Evolutionary conservation across 2,329 filamentous ascomycete species (phyloP), one percentile per base, ranked within the genome.

Genomic region (Cordyceps pruinosa): DNA sequence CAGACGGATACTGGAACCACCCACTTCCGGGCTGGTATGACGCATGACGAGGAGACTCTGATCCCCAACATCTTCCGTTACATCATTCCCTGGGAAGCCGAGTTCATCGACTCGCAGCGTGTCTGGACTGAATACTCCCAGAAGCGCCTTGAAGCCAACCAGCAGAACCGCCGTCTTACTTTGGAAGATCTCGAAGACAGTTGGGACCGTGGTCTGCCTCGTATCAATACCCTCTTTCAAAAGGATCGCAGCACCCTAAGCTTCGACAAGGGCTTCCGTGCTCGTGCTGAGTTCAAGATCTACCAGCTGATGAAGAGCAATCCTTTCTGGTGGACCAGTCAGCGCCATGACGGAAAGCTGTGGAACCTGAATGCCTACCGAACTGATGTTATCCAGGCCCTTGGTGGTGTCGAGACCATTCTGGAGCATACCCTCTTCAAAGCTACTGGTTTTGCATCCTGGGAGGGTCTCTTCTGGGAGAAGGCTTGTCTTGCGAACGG

Each of bases 121-220:
- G 94, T 99, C 1, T 99, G 94, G 94, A 97, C 94, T 26, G 94
- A 99, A 66, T 99, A 99, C 69, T 97, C 93, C 0, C 94, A 99
- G 75, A 99, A 99, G 78, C 87, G 94, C 47, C 81, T 95, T 62
- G 94, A 99, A 70, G 95, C 94, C 21, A 96, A 97, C 67, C 93
- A 97, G 66, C 94, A 99, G 71, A 99, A 99, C 66, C 87, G 94
- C 58, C 86, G 94, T 63, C 77, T 99, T 47, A 99, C 94, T 0
- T 80, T 99, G 8, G 94, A 99, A 70, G 94, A 99, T 73, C 78
- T 99, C 23, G 94, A 99, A 68, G 94, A 99, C 69, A 96, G 90
- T 68, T 99, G 94, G 94, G 95, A 99, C 69, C 90, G 94, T 64
- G 94, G 94, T 77, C 79, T 99, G 53, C 94, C 94, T 19, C 89